phyloP scores from a whole-genome alignment of 805 yeast genomes.

The Yueomyces sinensis region DNA sequence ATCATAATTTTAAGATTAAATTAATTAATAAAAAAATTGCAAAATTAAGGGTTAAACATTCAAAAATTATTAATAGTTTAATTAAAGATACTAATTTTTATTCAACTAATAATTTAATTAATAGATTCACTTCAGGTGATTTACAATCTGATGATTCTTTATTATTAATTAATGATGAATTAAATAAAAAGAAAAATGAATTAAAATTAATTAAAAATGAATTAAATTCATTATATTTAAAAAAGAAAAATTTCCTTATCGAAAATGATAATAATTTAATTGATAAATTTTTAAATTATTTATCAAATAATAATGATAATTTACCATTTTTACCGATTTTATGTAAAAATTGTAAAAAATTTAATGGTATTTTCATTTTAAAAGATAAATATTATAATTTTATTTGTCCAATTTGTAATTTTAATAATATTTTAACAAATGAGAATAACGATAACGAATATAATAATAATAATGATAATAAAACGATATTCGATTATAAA shows the following conservation, averaged over 20 bases:
- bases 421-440: too few relatives aligned
- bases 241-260: slow-evolving; percentile 2
- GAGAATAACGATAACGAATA: too few relatives aligned
- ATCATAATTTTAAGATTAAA: neutral
- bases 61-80: slow-evolving; percentile 47
- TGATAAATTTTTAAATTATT: slow-evolving; percentile 18
- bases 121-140: slow-evolving; percentile 44
- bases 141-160: slow-evolving; percentile 34
- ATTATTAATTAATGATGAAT: slow-evolving; percentile 31
- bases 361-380: slow-evolving; percentile 7
- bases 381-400: neutral
- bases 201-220: slow-evolving; percentile 26
- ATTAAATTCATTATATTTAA: slow-evolving; percentile 8
- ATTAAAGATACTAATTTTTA: slow-evolving; percentile 64
- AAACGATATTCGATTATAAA: too few relatives aligned
- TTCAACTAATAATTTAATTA: slow-evolving; percentile 59
- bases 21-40: slow-evolving; percentile 12
- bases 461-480: too few relatives aligned
- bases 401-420: too few relatives aligned
- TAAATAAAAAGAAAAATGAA: slow-evolving; percentile 27
- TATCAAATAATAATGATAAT: slow-evolving; percentile 20
- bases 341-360: slow-evolving; percentile 15
- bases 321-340: slow-evolving; percentile 8
- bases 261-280: slow-evolving; percentile 16
- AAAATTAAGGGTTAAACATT: slow-evolving; percentile 32